Evolutionary conservation across 805 yeast species (phyloP).

Genomic region (Brettanomyces sp.): DNA sequence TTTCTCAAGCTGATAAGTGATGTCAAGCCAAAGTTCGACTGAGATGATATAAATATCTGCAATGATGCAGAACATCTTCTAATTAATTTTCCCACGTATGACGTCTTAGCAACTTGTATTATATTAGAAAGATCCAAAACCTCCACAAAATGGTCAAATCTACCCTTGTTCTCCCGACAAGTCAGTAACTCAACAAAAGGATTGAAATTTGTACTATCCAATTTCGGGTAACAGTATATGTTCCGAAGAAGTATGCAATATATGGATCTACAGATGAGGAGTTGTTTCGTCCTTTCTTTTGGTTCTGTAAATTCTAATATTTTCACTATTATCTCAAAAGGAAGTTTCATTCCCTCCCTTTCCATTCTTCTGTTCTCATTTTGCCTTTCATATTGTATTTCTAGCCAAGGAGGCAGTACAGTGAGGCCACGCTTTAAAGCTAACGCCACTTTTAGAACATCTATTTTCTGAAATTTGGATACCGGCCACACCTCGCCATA

Average conservation of each 20-base stretch:
- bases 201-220: slow-evolving; percentile 60
- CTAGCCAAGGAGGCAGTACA: slow-evolving; percentile 17
- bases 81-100: slow-evolving; percentile 73
- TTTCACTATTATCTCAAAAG: slow-evolving; percentile 39
- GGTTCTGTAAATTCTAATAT: slow-evolving; percentile 26
- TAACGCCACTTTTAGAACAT: slow-evolving; percentile 29
- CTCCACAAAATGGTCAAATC: slow-evolving; percentile 50
- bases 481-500: slow-evolving; percentile 34
- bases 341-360: slow-evolving; percentile 23
- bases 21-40: slow-evolving; percentile 86
- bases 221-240: slow-evolving; percentile 53
- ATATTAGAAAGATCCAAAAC: slow-evolving; percentile 68
- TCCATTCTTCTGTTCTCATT: slow-evolving; percentile 8
- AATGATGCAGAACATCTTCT: slow-evolving; percentile 65
- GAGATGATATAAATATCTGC: slow-evolving; percentile 78
- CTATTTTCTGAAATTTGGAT: slow-evolving; percentile 42
- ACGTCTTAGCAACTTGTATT: slow-evolving; percentile 86
- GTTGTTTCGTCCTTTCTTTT: slow-evolving; percentile 36
- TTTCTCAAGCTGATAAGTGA: slow-evolving; percentile 75
- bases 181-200: slow-evolving; percentile 58
- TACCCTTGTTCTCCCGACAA: slow-evolving; percentile 33
- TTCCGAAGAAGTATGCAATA: slow-evolving; percentile 52
- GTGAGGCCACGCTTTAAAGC: slow-evolving; percentile 17
- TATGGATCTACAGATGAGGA: slow-evolving; percentile 55
- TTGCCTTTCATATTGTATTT: slow-evolving; percentile 18